Percentiles rank a stretch among this genome's conserved stretches.
Conservation (phyloP, 164 flowering plant species). For the Nelumbo lutea region DNA sequence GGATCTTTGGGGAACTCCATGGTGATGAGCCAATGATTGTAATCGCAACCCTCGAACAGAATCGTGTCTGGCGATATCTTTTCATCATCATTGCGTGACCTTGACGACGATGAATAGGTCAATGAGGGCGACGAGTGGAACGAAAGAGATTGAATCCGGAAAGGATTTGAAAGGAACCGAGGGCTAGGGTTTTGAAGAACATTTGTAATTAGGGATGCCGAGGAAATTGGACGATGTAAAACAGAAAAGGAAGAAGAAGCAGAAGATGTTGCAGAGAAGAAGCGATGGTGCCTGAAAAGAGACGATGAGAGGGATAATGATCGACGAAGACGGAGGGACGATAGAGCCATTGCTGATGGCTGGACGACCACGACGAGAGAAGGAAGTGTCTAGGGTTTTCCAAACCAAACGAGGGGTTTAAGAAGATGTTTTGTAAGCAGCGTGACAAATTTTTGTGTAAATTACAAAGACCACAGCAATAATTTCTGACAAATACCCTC, state of each 20-base stretch:
- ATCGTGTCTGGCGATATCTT: slow-evolving; percentile 58
- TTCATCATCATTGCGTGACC: slow-evolving; percentile 26
- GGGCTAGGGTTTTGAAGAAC: slow-evolving; percentile 5
- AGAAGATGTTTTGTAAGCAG: no score
- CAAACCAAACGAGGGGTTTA: no score
- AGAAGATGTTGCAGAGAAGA: slow-evolving; percentile 11
- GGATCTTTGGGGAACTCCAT: slow-evolving; percentile 76
- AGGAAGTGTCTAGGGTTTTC: no score
- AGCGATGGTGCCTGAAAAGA: slow-evolving; percentile 19
- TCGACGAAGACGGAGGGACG: slow-evolving; percentile 51
- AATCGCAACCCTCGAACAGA: slow-evolving; percentile 87
- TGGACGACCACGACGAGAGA: neutral
- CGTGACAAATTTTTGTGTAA: no score
- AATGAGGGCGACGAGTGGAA: slow-evolving; percentile 21
- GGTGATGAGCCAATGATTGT: slow-evolving; percentile 90
- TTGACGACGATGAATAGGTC: slow-evolving; percentile 17
- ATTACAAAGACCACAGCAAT: no score
- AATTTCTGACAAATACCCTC: no score
- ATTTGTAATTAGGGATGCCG: neutral
- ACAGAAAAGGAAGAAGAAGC: slow-evolving; percentile 11
- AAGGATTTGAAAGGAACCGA: neutral
- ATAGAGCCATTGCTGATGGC: slow-evolving; percentile 36
- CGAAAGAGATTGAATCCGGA: slow-evolving; percentile 13
- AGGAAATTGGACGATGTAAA: slow-evolving; percentile 2
- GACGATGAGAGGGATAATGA: slow-evolving; percentile 31